Conservation (phyloP, 2,329 filamentous ascomycete species). For the Dothiorella sarmentorum region DNA sequence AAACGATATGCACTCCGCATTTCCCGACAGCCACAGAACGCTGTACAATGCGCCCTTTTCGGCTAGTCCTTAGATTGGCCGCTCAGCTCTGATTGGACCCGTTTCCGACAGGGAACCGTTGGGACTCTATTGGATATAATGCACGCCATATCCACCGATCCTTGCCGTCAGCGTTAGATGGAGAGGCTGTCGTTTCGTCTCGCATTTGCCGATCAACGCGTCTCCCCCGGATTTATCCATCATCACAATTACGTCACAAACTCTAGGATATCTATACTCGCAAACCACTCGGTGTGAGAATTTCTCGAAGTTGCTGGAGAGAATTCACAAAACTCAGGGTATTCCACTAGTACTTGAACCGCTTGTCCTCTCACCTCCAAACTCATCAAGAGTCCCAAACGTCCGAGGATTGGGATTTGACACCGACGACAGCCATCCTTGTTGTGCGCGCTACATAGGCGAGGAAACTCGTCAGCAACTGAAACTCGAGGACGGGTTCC, state of each 20-base stretch:
- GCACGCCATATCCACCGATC: neutral
- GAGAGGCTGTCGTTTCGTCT: neutral
- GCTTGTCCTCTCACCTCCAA: too few species aligned
- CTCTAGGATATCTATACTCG: neutral
- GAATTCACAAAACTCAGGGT: too few species aligned
- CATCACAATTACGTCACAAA: neutral
- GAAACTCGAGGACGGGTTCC: too few species aligned
- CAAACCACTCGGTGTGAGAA: neutral
- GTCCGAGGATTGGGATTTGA: too few species aligned
- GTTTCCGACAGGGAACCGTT: neutral
- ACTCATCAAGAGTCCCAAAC: too few species aligned
- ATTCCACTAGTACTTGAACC: too few species aligned
- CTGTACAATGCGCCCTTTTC: neutral
- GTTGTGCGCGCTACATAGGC: too few species aligned
- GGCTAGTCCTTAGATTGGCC: neutral
- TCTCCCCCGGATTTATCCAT: neutral
- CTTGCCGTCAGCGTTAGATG: neutral
- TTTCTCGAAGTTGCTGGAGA: too few species aligned
- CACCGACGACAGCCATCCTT: too few species aligned
- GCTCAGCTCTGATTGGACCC: neutral
- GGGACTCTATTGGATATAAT: neutral
- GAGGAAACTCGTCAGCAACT: too few species aligned
- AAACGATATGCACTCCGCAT: constrained; percentile 10
- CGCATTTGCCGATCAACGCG: neutral
- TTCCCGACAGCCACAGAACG: neutral